Evolutionary conservation across 495 filamentous ascomycete genomes (phyloP), one percentile per base, ranked within the genome.

Genomic region (Xylaria palmicola): DNA sequence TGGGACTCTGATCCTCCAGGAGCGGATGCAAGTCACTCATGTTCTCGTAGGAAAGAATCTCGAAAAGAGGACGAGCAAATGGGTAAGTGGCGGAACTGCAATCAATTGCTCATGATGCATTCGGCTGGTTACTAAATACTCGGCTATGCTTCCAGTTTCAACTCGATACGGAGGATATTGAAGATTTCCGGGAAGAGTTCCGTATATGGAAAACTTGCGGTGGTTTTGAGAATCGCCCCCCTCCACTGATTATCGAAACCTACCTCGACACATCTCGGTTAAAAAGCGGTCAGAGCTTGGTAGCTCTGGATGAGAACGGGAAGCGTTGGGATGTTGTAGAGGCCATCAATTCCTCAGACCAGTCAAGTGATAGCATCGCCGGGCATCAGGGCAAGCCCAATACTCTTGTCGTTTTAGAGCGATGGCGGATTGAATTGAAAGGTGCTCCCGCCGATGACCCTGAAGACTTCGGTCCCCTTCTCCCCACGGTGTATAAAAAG

Each of bases 401-500:
- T 60, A 77, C 76, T 30, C 86, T 93, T 71, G 84, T 98, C 49
- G 81, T 97, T 53, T 76, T 98, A 68, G 94, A 98, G 74, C 83
- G 94, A 45, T 98, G 94, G 94, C 86, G 76, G 52, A 78, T 98
- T 63, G 88, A 93, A 67, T 78, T 98, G 60, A 89, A 87, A 62
- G 72, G 75, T 55, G 57, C 69, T 34, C 72, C 81, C 15, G 72
- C 79, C n/a, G 79, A 80, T 49, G 70, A 76, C 40, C 72, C 79
- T 27, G 81, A 86, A 15, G 90, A 94, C 63, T 83, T 91, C 65
- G 85, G 81, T 34, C 79, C 85, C 30, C 83, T 84, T 19, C 77
- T 97, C 48, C 92, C 94, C 4, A 93, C 90, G 22, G 86, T 94
- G 60, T 98, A 98, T 79, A 98, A 98, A 78, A 92, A 93, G 76